Evolutionary conservation across 2,329 filamentous ascomycete genomes (phyloP), one percentile per base, ranked within the genome.

Genomic region (Monosporascus sp.): DNA sequence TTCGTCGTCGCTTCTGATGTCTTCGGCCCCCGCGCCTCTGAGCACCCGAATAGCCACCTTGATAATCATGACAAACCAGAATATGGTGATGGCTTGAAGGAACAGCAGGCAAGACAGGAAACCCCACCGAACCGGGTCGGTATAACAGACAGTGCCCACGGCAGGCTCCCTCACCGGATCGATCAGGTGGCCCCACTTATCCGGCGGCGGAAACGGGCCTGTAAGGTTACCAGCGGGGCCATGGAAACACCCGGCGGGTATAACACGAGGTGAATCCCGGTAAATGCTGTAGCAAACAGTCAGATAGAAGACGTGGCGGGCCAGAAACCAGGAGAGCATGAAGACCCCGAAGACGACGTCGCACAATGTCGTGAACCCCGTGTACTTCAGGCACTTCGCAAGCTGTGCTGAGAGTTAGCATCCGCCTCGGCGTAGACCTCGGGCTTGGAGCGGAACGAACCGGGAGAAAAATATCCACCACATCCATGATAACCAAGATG

Each of bases 331-430:
- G 50, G 84, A 83, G 17, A 90, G 64, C 73, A 97, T 87, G 72
- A 97, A 97, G 26, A 93, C 68, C 38, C 85, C 92, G 66, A 97
- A 97, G 49, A 85, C 82, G 57, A 86, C 73, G 67, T 97, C 94
- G 76, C 92, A 97, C 51, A 86, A 72, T 4, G 75, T 86, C 57
- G 84, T 83, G 71, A 82, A 91, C 56, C 88, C 87, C 50, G 91
- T 76, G 69, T 97, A 99, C 70, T 96, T 97, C 61, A 97, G 82
- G 64, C 92, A 89, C 72, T 99, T 99, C 62, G 94, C 94, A 31
- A 85, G 76, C 91, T 95, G 56, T 41, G 37, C 52, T 51, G 47
- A 40, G 24, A 46, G 49, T 56, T 40, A 61, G 60, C 47, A 41
- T 7, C 37, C 18, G 11, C 15, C 53, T 11, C 26, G 8, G 6